Conservation (phyloP, 257 asterid genomes). For the Nicotiana knightiana region DNA sequence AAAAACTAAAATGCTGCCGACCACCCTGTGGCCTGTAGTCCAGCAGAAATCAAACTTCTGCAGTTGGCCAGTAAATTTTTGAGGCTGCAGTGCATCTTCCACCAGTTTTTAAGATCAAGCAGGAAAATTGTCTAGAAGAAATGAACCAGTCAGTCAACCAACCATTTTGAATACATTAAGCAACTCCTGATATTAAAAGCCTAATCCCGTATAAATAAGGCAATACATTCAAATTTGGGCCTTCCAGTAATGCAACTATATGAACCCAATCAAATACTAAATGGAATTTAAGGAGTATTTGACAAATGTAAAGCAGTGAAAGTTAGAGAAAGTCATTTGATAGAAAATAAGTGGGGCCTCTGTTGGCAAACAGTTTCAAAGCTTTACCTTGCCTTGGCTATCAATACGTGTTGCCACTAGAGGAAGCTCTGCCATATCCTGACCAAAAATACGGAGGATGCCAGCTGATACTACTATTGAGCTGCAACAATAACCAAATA, state of each 20-base stretch:
- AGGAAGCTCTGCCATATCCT: conserved; percentile 90
- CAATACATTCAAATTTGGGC: background rate
- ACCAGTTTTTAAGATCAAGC: background rate
- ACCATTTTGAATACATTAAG: background rate
- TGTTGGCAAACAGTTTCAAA: background rate
- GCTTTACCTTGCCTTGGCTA: conserved; percentile 73
- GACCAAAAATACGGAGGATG: conserved; percentile 84
- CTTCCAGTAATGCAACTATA: background rate
- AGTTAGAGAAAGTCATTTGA: background rate
- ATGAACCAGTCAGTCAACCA: background rate
- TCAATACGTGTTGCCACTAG: conserved; percentile 78
- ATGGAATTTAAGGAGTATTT: background rate
- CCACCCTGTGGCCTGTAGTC: background rate
- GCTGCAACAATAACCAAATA: conserved; percentile 43
- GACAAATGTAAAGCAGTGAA: background rate
- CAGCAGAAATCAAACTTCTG: background rate
- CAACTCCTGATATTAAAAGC: background rate
- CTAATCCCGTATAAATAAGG: background rate
- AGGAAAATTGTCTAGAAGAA: background rate
- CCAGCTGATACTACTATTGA: conserved; percentile 90
- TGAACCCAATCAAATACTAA: background rate
- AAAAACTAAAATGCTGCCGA: background rate
- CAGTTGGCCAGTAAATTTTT: background rate
- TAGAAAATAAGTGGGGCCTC: background rate
- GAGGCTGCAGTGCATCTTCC: background rate